Base-by-base conservation (phyloP, 805 yeast genomes). In the Wickerhamomyces silvicola region DNA sequence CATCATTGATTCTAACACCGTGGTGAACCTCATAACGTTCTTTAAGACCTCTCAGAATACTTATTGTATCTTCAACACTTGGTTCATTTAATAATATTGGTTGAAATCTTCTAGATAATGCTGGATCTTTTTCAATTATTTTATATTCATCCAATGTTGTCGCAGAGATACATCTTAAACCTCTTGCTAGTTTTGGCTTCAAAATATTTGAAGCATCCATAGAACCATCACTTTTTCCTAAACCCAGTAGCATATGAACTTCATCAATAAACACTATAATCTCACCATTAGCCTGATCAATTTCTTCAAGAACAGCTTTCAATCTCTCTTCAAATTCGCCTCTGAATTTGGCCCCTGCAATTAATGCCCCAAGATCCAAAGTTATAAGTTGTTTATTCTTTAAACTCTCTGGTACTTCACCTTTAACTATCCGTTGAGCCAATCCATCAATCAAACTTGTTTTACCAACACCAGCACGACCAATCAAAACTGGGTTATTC, bases 381-480 rank as follows among this genome's bases (percentile, higher is more conserved):
- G 97, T 75, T 23, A 90, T 70, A 13, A 90, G 79, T 39, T 78
- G 71, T 56, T 92, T 92, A 35, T 81, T 78, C 53, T 87, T 84
- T 81, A 90, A 80, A 26, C 87, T 75, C 41, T 92, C 97, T 0
- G 97, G 97, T 1, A 90, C 98, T 53, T 88, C 95, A 10, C 90
- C 90, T 35, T 81, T 75, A 7, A 85, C 76, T 30, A 92, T 88
- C 48, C 97, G 66, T 58, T 92, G 97, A 0, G 97, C 97, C 24
- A 92, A 65, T 0, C 97, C 98, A 54, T 92, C 98, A 75, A 92
- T 82, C 36, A 92, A 77, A 6, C 97, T 94, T 0, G 97, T 92
- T 57, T 90, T 90, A 62, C 98, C 98, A 0, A 96, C 94, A 61
- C 98, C 98, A 1, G 98, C 98, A 45, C 83, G 77, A 41, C 98